phyloP scores from a whole-genome alignment of 768 basidiomycete genomes.

The Auriscalpium vulgare region DNA sequence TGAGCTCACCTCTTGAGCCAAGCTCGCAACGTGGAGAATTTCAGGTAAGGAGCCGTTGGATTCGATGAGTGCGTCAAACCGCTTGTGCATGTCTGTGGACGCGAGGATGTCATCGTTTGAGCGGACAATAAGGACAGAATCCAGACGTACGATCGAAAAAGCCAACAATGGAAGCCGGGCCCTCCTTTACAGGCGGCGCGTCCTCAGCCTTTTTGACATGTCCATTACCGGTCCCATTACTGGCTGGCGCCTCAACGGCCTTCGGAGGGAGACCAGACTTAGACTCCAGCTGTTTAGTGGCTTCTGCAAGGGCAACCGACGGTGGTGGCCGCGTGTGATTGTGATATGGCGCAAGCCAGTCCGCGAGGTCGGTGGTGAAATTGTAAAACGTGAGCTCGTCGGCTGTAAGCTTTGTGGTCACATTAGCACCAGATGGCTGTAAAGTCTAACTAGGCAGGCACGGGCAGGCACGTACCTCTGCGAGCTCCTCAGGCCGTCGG shows the following conservation, averaged over 20 bases:
- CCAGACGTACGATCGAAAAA: slow-evolving; percentile 45
- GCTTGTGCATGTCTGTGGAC: slow-evolving; percentile 42
- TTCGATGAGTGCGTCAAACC: slow-evolving; percentile 39
- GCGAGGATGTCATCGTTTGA: background rate
- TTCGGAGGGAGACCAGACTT: slow-evolving; percentile 65
- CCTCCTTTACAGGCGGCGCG: slow-evolving; percentile 53
- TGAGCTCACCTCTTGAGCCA: slow-evolving; percentile 61
- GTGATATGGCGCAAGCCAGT: slow-evolving; percentile 76
- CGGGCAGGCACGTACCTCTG: slow-evolving; percentile 35
- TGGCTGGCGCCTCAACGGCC: slow-evolving; percentile 43
- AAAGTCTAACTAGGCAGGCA: slow-evolving; percentile 7
- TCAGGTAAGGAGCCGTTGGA: slow-evolving; percentile 38
- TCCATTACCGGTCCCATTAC: slow-evolving; percentile 33
- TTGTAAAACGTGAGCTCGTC: slow-evolving; percentile 54
- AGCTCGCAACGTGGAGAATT: slow-evolving; percentile 61
- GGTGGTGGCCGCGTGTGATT: slow-evolving; percentile 66
- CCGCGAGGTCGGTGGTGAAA: slow-evolving; percentile 53
- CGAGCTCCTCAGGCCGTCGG: slow-evolving; percentile 41
- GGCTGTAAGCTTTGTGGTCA: slow-evolving; percentile 45
- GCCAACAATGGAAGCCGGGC: slow-evolving; percentile 41
- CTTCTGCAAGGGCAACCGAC: slow-evolving; percentile 63
- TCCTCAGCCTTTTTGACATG: slow-evolving; percentile 66
- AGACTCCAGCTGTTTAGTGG: slow-evolving; percentile 60
- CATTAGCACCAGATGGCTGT: background rate
- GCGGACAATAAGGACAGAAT: background rate